A percentile compares a stretch with the other conserved stretches of the same genome.
Conservation (phyloP, 345 rosid species). For the Acer yangbiense region DNA sequence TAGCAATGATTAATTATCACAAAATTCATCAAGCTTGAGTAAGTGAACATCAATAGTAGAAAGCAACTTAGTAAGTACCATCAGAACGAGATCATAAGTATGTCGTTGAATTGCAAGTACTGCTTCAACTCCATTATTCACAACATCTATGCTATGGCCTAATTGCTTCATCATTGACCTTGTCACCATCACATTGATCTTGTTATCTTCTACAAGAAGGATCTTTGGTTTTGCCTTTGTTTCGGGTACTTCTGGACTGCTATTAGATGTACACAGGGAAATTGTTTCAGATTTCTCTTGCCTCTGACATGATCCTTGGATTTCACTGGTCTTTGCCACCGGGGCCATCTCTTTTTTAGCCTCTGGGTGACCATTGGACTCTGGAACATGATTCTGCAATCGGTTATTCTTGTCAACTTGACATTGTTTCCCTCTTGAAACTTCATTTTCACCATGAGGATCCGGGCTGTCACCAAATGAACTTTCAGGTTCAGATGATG, state of each 20-base stretch:
- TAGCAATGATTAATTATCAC: constrained; percentile 15
- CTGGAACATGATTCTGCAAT: constrained; percentile 16
- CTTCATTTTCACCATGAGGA: constrained; percentile 29
- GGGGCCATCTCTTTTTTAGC: constrained; percentile 36
- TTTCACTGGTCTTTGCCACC: constrained; percentile 34
- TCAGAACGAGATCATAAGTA: constrained; percentile 70
- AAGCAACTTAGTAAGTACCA: constrained; percentile 49
- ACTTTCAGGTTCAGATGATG: constrained; percentile 53
- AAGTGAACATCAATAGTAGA: not conserved
- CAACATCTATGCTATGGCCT: constrained; percentile 75
- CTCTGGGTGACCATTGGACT: constrained; percentile 32
- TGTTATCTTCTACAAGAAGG: constrained; percentile 95
- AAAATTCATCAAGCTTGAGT: not conserved
- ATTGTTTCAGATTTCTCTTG: constrained; percentile 36
- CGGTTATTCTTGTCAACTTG: constrained; percentile 17
- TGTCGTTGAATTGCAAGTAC: constrained; percentile 55
- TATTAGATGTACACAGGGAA: constrained; percentile 27
- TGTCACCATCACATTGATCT: constrained; percentile 85
- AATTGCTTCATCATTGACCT: constrained; percentile 86
- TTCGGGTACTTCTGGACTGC: constrained; percentile 29
- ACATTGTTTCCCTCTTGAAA: constrained; percentile 22
- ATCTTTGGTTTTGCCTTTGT: constrained; percentile 65
- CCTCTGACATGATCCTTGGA: constrained; percentile 33
- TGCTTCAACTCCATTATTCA: constrained; percentile 85
- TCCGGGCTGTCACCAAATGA: constrained; percentile 41